Evolutionary conservation across 495 filamentous ascomycete species (phyloP), one percentile per base, ranked within the genome.

Genomic region (Penicillium crystallinum): DNA sequence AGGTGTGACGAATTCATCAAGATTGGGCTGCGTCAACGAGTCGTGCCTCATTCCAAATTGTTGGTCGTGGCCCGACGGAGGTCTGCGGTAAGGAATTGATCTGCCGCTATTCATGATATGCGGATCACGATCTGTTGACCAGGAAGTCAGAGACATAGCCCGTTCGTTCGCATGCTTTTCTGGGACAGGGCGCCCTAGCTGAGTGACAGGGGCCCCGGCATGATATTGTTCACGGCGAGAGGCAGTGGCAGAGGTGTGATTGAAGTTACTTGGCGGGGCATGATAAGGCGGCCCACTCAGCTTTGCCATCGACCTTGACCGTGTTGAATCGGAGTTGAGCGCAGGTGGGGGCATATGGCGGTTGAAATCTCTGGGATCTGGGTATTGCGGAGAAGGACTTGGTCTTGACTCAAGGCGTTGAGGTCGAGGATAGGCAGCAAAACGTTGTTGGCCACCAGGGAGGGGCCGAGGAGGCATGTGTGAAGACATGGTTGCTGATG

Each of bases 141-240:
- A 96, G 2, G 87, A 87, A 14, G 85, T 91, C 83, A 99, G 84
- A 23, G 92, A 95, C 93, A 97, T 97, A 43, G 93, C 83, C 43
- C 95, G 81, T 63, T 97, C 91, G 62, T 97, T 69, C 27, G 44
- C 85, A 62, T 93, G 87, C 39, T 90, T 81, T 57, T 96, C 91
- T 6, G 95, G 95, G 1, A 99, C 89, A 22, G 90, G 70, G 45
- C 95, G 81, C 14, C 95, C 95, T 65, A 95, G 89, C 19, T 91
- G 95, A 23, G 91, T 97, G 62, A 90, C 80, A 30, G 88, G 84
- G 48, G 65, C 69, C 41, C 70, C 73, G 58, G 73, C 64, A 50
- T 80, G 74, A 69, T 93, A 90, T 17, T 82, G 84, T 31, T 87
- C 81, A 46, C 90, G 84, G 22, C 90, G 84, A 58, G 90, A 90